Percentiles rank a stretch among this genome's conserved stretches.
These are phyloP conservation scores for Lasiodiplodia sp. DNA, from an alignment of 2,329 filamentous ascomycete species.

Conservation along the genomic window DNA sequence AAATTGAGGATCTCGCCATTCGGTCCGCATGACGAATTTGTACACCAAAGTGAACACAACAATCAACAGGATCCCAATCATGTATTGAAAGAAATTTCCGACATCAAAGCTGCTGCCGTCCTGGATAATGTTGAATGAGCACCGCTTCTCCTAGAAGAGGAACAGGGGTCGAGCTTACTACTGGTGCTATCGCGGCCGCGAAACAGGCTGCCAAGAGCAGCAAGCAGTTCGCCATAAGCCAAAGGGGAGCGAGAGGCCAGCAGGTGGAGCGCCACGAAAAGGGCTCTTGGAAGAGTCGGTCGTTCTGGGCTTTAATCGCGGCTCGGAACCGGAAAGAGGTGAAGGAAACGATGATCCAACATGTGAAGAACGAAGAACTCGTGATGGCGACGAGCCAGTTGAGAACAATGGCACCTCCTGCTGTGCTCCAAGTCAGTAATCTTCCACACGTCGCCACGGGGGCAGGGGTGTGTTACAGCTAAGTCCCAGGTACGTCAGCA, in stretches of 20 bases:
- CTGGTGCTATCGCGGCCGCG: slow-evolving; percentile 12
- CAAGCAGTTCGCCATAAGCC: slow-evolving; percentile 35
- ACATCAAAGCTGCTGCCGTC: no score
- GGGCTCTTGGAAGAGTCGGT: slow-evolving; percentile 37
- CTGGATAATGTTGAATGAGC: no score
- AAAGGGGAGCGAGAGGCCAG: slow-evolving; percentile 41
- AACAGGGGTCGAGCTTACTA: neutral
- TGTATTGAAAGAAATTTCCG: no score
- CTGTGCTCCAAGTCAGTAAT: slow-evolving; percentile 27
- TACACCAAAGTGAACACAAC: no score
- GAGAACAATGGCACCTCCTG: slow-evolving; percentile 35
- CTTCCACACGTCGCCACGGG: no score
- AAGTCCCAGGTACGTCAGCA: slow-evolving; percentile 44
- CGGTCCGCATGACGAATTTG: no score
- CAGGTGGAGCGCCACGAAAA: slow-evolving; percentile 41
- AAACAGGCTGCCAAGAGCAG: slow-evolving; percentile 16
- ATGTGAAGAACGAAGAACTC: slow-evolving; percentile 43
- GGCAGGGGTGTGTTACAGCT: slow-evolving; percentile 26
- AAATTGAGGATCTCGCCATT: no score
- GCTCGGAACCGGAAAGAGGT: slow-evolving; percentile 43
- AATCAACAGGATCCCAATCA: no score
- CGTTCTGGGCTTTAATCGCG: slow-evolving; percentile 39
- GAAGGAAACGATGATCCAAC: slow-evolving; percentile 45
- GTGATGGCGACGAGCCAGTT: slow-evolving; percentile 42
- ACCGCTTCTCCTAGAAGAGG: no score